These are phyloP conservation scores for Antitrichia curtipendula DNA, from an alignment of 225 moss, liverwort and hornwort genomes.

Conservation along the genomic window DNA sequence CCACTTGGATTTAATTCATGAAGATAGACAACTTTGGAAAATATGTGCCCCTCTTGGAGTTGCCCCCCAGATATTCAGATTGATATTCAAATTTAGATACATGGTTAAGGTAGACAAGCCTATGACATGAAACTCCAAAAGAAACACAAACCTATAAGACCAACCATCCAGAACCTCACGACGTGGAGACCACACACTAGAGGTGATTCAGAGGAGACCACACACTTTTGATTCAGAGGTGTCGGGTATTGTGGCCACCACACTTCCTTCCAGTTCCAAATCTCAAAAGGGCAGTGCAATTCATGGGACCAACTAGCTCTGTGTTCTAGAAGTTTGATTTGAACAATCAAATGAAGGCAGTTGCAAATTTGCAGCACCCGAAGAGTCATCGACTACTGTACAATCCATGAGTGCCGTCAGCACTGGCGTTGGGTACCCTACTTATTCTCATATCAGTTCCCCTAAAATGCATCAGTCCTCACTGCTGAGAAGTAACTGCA, in stretches of 20 bases:
- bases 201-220: not conserved
- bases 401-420: not conserved
- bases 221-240: too few species aligned
- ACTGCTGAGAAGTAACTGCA: not conserved
- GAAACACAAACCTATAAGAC: not conserved
- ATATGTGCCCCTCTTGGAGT: too few species aligned
- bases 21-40: too few species aligned
- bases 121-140: not conserved
- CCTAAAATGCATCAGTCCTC: not conserved
- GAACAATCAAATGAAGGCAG: not conserved
- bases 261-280: not conserved
- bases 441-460: not conserved
- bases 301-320: not conserved
- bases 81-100: too few species aligned
- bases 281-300: too few species aligned
- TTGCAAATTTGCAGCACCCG: not conserved
- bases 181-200: not conserved
- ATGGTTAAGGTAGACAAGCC: too few species aligned
- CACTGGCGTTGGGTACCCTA: not conserved
- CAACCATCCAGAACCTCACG: not conserved
- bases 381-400: not conserved
- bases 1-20: too few species aligned
- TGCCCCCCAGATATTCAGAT: too few species aligned
- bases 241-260: not conserved
- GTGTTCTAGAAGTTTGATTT: not conserved